These are phyloP conservation scores for Brassica napus DNA, from an alignment of 345 rosid genomes.

Conservation along the genomic window DNA sequence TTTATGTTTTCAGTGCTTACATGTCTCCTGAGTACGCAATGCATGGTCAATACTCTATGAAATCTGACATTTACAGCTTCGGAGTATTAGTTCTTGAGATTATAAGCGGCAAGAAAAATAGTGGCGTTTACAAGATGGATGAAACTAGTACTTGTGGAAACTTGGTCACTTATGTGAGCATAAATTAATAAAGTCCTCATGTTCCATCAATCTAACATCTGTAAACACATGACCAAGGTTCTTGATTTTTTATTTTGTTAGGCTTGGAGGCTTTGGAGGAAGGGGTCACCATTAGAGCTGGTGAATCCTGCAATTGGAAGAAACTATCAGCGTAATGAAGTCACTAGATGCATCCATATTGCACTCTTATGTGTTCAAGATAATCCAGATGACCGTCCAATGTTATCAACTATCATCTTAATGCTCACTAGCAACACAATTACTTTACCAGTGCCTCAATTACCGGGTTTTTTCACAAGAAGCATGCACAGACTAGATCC, in stretches of 20 bases:
- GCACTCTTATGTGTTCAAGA: background rate
- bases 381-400: background rate
- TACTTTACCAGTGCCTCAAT: constrained; percentile 31
- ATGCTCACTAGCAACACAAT: constrained; percentile 35
- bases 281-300: background rate
- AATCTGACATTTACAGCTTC: background rate
- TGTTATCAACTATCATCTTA: background rate
- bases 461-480: constrained; percentile 21
- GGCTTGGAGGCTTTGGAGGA: constrained; percentile 38
- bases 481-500: constrained; percentile 7
- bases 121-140: constrained; percentile 18
- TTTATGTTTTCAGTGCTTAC: background rate
- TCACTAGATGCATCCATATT: background rate
- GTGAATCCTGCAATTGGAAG: background rate
- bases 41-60: background rate
- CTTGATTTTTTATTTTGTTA: constrained; percentile 12
- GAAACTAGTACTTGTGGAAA: constrained; percentile 34
- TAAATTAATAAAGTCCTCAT: background rate
- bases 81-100: background rate
- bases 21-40: background rate
- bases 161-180: constrained; percentile 38
- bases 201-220: background rate
- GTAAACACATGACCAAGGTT: background rate
- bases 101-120: constrained; percentile 24
- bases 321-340: background rate